A percentile compares a stretch with the other conserved stretches of the same genome.
Evolutionary conservation across 768 basidiomycete genomes (phyloP).

Genomic region (Tulasnella sp.): DNA sequence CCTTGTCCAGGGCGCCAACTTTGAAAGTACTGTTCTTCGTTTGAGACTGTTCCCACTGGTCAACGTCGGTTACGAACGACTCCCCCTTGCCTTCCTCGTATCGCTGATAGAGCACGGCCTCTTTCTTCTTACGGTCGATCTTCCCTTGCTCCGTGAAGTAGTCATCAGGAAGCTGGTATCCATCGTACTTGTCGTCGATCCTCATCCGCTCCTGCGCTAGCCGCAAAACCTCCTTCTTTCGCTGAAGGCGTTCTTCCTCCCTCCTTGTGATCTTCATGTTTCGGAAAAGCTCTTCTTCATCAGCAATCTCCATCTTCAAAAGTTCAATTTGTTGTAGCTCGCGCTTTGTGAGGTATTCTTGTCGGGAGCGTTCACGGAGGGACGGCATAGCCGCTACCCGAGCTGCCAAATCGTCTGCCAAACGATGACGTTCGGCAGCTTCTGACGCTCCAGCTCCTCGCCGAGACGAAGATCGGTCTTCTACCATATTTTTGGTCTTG

Average conservation of each 20-base stretch:
- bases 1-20: constrained; percentile 89
- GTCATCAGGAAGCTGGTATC: constrained; percentile 95
- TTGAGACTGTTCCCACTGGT: constrained; percentile 96
- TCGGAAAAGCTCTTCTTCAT: constrained; percentile 84
- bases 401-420: constrained; percentile 70
- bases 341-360: constrained; percentile 94
- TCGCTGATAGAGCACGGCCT: constrained; percentile 85
- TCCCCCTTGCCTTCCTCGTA: constrained; percentile 91
- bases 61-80: constrained; percentile 93
- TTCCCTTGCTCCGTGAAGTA: constrained; percentile 98
- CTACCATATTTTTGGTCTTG: constrained; percentile 83
- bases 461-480: constrained; percentile 81
- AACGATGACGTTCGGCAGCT: constrained; percentile 69
- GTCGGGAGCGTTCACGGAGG: constrained; percentile 81
- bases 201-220: constrained; percentile 91
- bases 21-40: constrained; percentile 84
- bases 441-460: constrained; percentile 69
- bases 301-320: constrained; percentile 85
- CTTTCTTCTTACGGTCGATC: constrained; percentile 94
- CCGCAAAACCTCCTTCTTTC: constrained; percentile 86
- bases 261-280: constrained; percentile 88
- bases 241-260: constrained; percentile 75
- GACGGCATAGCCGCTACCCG: constrained; percentile 58
- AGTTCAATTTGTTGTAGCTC: constrained; percentile 95
- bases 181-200: constrained; percentile 94